Percentiles rank a stretch among this genome's conserved stretches.
Conservation (phyloP, 805 yeast genomes). For the Metschnikowia lunata region DNA sequence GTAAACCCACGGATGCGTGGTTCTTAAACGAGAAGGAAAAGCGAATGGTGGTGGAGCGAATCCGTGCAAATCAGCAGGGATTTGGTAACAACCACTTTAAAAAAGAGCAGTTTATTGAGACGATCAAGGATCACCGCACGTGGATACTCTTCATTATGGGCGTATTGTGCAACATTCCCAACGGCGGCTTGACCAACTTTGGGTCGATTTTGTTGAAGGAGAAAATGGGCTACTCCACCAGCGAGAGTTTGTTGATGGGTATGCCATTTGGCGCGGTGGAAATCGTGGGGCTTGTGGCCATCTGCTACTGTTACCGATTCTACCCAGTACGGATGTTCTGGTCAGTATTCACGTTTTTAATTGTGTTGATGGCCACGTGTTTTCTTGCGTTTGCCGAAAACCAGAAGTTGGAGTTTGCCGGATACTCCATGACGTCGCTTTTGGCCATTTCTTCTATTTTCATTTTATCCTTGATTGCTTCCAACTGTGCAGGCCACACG, state of each 20-base stretch:
- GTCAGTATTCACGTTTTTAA: conserved; percentile 20
- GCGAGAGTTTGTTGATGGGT: conserved; percentile 39
- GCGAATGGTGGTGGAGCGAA: conserved; percentile 17
- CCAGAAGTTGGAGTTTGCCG: conserved; percentile 26
- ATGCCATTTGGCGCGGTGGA: conserved; percentile 49
- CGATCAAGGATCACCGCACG: conserved; percentile 33
- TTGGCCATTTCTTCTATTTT: conserved; percentile 31
- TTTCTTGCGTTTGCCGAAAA: conserved; percentile 41
- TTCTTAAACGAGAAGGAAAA: conserved; percentile 30
- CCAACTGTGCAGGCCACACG: conserved; percentile 55
- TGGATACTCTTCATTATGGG: conserved; percentile 20
- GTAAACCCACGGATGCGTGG: conserved; percentile 28
- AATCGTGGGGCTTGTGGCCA: conserved; percentile 32
- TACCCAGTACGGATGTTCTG: conserved; percentile 29
- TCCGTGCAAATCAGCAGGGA: conserved; percentile 36
- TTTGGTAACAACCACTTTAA: conserved; percentile 39
- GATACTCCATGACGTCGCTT: conserved; percentile 28
- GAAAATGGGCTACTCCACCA: conserved; percentile 37
- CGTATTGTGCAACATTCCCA: conserved; percentile 33
- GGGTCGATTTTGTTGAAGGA: conserved; percentile 39
- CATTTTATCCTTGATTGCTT: conserved; percentile 34
- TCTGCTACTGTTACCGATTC: conserved; percentile 23
- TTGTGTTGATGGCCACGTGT: conserved; percentile 26
- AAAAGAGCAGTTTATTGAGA: conserved; percentile 32
- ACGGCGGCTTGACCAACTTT: conserved; percentile 53